These are phyloP conservation scores for Phytophthora niederhauseri DNA, from an alignment of 352 stramenopile genomes.

Conservation along the genomic window DNA sequence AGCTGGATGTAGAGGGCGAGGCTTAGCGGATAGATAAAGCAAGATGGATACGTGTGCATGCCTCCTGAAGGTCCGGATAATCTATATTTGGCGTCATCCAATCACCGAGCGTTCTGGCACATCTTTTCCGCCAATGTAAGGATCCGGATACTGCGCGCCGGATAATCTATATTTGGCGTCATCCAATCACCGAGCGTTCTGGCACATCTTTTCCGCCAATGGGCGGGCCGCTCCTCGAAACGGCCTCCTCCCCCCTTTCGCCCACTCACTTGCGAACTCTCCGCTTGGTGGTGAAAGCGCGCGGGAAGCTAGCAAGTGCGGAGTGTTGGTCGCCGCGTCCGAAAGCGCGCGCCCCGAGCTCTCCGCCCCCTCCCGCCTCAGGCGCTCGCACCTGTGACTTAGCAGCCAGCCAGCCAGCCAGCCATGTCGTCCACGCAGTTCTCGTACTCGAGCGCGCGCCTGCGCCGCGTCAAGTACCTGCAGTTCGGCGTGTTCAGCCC, in stretches of 20 bases:
- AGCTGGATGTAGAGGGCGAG: neutral
- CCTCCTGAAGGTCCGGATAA: conserved; percentile 20
- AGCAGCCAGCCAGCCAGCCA: neutral
- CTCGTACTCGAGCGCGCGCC: conserved; percentile 94
- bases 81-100: conserved; percentile 4
- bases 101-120: neutral
- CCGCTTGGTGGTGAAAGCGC: conserved; percentile 55
- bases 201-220: conserved; percentile 40
- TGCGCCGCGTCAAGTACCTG: conserved; percentile 97
- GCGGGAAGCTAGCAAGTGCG: conserved; percentile 21
- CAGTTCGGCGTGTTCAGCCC: conserved; percentile 99
- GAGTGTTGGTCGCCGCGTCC: conserved; percentile 36
- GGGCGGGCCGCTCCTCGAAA: conserved; percentile 10
- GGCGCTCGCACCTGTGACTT: neutral
- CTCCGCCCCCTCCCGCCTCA: neutral
- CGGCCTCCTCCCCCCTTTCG: conserved; percentile 20
- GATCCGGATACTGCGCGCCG: conserved; percentile 3
- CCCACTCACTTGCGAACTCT: conserved; percentile 73
- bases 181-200: conserved; percentile 9
- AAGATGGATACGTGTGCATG: too few relatives aligned
- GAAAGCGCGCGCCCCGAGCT: neutral
- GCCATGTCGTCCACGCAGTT: conserved; percentile 92
- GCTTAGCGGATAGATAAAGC: too few relatives aligned
- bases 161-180: conserved; percentile 12
- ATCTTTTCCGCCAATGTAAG: conserved; percentile 44